A percentile compares a stretch with the other conserved stretches of the same genome.
These are phyloP conservation scores for Cercophora samala DNA, from an alignment of 495 filamentous ascomycete species.

Conservation along the genomic window DNA sequence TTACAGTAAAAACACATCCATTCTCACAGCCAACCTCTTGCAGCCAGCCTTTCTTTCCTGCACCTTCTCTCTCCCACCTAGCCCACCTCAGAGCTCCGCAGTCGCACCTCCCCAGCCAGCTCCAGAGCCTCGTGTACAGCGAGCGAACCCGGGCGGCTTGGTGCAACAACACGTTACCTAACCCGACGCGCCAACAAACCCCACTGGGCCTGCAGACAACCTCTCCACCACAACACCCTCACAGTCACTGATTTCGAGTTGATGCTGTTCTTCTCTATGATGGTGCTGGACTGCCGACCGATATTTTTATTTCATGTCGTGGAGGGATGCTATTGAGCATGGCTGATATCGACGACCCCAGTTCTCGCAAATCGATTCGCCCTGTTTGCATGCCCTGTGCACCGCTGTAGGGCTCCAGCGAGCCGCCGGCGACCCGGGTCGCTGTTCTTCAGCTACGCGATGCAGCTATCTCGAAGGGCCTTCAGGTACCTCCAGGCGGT, in stretches of 20 bases:
- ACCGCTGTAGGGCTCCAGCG: background rate
- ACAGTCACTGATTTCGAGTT: constrained; percentile 17
- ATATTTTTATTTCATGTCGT: background rate
- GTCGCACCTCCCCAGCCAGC: constrained; percentile 7
- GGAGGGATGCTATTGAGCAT: background rate
- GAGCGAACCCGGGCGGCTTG: constrained; percentile 14
- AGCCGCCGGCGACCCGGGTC: background rate
- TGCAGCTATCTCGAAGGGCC: constrained; percentile 18
- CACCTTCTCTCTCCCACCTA: too few relatives aligned
- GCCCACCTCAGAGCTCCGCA: background rate
- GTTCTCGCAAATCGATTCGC: constrained; percentile 22
- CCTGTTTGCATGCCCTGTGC: constrained; percentile 15
- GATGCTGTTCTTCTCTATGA: constrained; percentile 19
- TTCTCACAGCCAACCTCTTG: too few relatives aligned
- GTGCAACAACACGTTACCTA: constrained; percentile 18
- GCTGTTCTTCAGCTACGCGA: constrained; percentile 26
- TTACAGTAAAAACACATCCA: too few relatives aligned
- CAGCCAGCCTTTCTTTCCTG: too few relatives aligned
- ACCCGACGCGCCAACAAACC: constrained; percentile 6
- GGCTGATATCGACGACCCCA: constrained; percentile 2
- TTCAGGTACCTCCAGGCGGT: constrained; percentile 21
- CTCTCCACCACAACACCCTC: constrained; percentile 11
- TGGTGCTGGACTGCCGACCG: background rate
- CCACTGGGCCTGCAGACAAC: background rate
- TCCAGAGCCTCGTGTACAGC: constrained; percentile 22